A percentile compares a stretch with the other conserved stretches of the same genome.
These are phyloP conservation scores for Diversispora epigaea DNA, from an alignment of 192 early-diverging fungal species.

Conservation along the genomic window DNA sequence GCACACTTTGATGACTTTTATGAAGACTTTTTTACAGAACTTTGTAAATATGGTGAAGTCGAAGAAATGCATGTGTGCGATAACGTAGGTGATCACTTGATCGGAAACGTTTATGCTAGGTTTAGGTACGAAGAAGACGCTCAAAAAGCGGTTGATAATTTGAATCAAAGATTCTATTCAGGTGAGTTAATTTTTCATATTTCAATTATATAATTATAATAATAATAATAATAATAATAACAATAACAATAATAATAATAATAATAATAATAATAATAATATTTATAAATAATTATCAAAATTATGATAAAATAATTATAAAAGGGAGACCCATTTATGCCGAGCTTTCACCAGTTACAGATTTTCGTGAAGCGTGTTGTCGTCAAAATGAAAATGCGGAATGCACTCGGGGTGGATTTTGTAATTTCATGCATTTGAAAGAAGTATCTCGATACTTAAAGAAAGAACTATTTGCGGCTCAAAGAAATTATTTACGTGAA, in stretches of 20 bases:
- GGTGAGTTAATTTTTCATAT: conserved; percentile 41
- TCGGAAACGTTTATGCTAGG: conserved; percentile 95
- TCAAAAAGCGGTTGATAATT: conserved; percentile 81
- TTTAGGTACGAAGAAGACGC: conserved; percentile 92
- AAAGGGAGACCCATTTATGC: conserved; percentile 88
- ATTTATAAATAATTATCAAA: background rate
- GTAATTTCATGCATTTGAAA: conserved; percentile 99
- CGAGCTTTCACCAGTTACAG: conserved; percentile 95
- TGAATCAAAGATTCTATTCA: conserved; percentile 95
- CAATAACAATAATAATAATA: no score
- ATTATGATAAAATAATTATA: background rate
- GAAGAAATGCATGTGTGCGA: conserved; percentile 98
- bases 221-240: background rate
- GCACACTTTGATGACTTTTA: conserved; percentile 95
- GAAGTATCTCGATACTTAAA: conserved; percentile 74
- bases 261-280: background rate
- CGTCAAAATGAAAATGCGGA: conserved; percentile 93
- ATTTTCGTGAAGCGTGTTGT: conserved; percentile 98
- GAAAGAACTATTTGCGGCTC: conserved; percentile 82
- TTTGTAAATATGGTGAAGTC: conserved; percentile 95
- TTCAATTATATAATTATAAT: background rate
- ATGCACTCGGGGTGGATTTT: conserved; percentile 94
- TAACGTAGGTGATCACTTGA: conserved; percentile 96
- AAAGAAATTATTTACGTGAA: conserved; percentile 56
- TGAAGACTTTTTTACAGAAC: conserved; percentile 94